A percentile compares a stretch with the other conserved stretches of the same genome.
phyloP scores from a whole-genome alignment of 257 asterid genomes.

The Ocimum tenuiflorum region DNA sequence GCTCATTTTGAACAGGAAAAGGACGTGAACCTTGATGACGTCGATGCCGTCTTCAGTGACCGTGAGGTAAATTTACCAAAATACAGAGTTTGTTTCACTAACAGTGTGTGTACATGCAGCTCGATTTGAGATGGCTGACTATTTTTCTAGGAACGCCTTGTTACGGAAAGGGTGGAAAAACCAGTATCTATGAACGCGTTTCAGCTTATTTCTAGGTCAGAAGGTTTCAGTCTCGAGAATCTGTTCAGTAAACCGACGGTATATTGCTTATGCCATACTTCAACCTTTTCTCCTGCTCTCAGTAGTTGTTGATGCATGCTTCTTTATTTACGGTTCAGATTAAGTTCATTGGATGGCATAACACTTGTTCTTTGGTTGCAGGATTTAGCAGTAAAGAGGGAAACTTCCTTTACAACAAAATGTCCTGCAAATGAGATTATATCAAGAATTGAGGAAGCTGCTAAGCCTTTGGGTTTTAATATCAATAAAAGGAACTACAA shows the following conservation, averaged over 20 bases:
- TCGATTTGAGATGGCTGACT: not conserved
- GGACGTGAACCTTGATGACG: slow-evolving; percentile 60
- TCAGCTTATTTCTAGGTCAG: slow-evolving; percentile 73
- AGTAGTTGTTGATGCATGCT: slow-evolving; percentile 11
- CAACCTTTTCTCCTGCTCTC: not conserved
- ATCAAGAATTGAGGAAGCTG: slow-evolving; percentile 73
- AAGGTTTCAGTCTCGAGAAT: slow-evolving; percentile 68
- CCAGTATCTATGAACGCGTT: slow-evolving; percentile 81
- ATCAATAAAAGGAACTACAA: slow-evolving; percentile 64
- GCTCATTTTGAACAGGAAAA: slow-evolving; percentile 57
- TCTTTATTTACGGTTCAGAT: not conserved
- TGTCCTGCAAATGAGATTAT: slow-evolving; percentile 61
- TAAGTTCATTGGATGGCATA: not conserved
- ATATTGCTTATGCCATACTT: slow-evolving; percentile 15
- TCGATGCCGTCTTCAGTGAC: slow-evolving; percentile 67
- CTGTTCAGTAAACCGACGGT: slow-evolving; percentile 59
- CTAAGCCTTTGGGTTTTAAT: slow-evolving; percentile 74
- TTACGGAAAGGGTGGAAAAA: slow-evolving; percentile 65
- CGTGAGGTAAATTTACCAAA: slow-evolving; percentile 36
- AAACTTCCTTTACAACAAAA: slow-evolving; percentile 68
- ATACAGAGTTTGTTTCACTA: not conserved
- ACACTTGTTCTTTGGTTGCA: slow-evolving; percentile 15
- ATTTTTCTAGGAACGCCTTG: slow-evolving; percentile 52
- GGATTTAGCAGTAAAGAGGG: slow-evolving; percentile 60
- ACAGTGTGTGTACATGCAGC: not conserved